A percentile compares a stretch with the other conserved stretches of the same genome.
phyloP scores from a whole-genome alignment of 345 rosid genomes.

The Melaleuca quinquenervia region DNA sequence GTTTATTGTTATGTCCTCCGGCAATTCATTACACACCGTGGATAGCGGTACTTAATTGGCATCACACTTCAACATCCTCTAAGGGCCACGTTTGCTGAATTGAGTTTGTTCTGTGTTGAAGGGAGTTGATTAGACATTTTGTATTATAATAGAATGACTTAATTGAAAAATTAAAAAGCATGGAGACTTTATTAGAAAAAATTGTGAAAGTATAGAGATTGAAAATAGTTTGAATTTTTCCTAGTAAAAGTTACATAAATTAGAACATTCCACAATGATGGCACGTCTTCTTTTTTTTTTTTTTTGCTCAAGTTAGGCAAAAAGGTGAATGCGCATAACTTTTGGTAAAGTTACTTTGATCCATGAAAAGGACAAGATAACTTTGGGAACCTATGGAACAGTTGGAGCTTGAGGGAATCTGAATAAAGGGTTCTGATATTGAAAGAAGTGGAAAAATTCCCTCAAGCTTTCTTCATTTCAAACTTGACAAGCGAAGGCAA shows the following conservation, averaged over 20 bases:
- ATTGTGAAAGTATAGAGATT: not conserved
- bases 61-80: not conserved
- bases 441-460: not conserved
- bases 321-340: not conserved
- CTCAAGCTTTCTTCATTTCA: not conserved
- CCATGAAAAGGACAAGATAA: not conserved
- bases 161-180: not conserved
- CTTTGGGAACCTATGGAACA: not conserved
- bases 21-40: not conserved
- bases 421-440: not conserved
- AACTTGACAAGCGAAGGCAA: not conserved
- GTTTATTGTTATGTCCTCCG: not conserved
- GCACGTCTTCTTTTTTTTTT: not conserved
- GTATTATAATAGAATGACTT: not conserved
- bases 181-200: not conserved
- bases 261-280: not conserved
- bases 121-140: not conserved
- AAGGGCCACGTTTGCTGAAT: not conserved
- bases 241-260: not conserved
- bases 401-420: not conserved
- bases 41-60: not conserved
- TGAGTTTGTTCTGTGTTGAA: not conserved
- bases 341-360: not conserved
- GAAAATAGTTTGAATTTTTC: not conserved
- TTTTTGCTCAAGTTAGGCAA: not conserved